Evolutionary conservation across 257 asterid genomes (phyloP).

Genomic region (Nicotiana benthamiana): DNA sequence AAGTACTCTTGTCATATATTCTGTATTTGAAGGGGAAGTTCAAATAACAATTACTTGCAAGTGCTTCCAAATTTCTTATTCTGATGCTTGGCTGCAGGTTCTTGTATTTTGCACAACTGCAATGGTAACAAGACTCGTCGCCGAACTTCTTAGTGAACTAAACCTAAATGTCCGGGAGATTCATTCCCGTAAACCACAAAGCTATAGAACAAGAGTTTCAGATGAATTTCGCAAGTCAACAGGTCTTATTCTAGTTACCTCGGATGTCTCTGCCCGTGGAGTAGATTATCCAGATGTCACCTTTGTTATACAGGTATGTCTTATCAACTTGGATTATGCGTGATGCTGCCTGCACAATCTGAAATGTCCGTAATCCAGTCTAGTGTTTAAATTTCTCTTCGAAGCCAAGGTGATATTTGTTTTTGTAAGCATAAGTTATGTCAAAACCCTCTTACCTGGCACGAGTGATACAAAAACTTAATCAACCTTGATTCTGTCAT

Average conservation of each 20-base stretch:
- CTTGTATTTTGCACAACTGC: constrained; percentile 99
- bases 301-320: constrained; percentile 79
- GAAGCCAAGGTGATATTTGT: neutral
- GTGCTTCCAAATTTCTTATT: neutral
- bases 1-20: neutral
- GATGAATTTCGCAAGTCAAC: constrained; percentile 92
- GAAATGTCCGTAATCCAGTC: neutral
- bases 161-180: constrained; percentile 85
- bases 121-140: constrained; percentile 91
- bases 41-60: neutral
- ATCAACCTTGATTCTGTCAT: neutral
- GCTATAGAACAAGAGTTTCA: constrained; percentile 80
- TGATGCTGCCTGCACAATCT: neutral
- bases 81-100: constrained; percentile 37
- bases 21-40: neutral
- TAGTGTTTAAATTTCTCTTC: neutral
- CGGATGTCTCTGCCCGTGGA: constrained; percentile 98
- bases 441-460: neutral
- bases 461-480: neutral
- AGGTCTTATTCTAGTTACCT: constrained; percentile 91
- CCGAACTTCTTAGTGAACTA: constrained; percentile 76
- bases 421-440: neutral
- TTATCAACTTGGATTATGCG: constrained; percentile 5
- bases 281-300: constrained; percentile 96
- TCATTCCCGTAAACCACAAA: constrained; percentile 90